Percentiles rank a stretch among this genome's conserved stretches.
Evolutionary conservation across 1,139 yeast species (phyloP).

Genomic region (Lodderomyces orthopsilosis): DNA sequence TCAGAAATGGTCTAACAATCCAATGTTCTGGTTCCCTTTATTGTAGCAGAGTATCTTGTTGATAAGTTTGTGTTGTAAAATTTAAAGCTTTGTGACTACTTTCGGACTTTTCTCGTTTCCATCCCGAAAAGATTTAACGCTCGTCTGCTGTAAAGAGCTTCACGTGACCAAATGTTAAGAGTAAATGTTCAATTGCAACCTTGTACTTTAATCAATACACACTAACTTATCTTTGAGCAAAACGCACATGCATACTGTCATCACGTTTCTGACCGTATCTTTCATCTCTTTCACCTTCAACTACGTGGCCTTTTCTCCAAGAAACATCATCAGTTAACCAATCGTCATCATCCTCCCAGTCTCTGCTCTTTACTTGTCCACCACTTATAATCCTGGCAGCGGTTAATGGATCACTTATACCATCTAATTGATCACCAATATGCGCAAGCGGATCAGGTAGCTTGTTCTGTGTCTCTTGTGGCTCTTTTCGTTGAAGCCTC

Average conservation of each 20-base stretch:
- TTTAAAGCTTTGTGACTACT: not conserved
- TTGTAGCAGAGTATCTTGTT: not conserved
- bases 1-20: not conserved
- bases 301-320: slow-evolving; percentile 19
- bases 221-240: not conserved
- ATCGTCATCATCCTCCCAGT: slow-evolving; percentile 41
- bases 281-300: slow-evolving; percentile 34
- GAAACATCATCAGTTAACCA: slow-evolving; percentile 19
- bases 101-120: slow-evolving; percentile 2
- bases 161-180: not conserved
- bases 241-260: not conserved
- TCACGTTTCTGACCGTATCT: slow-evolving; percentile 24
- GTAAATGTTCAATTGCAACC: too few relatives aligned
- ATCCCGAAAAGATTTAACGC: not conserved
- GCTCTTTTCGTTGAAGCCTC: slow-evolving; percentile 4
- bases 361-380: slow-evolving; percentile 33
- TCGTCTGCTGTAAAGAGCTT: not conserved
- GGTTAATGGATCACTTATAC: slow-evolving; percentile 30
- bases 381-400: slow-evolving; percentile 46
- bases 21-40: too few relatives aligned
- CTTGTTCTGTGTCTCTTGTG: slow-evolving; percentile 19
- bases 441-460: slow-evolving; percentile 50
- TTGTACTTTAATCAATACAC: not conserved
- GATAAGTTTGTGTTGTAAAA: not conserved
- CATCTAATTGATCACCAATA: slow-evolving; percentile 33